A percentile compares a stretch with the other conserved stretches of the same genome.
phyloP scores from a whole-genome alignment of 805 yeast species.

The Candida ovalis region DNA sequence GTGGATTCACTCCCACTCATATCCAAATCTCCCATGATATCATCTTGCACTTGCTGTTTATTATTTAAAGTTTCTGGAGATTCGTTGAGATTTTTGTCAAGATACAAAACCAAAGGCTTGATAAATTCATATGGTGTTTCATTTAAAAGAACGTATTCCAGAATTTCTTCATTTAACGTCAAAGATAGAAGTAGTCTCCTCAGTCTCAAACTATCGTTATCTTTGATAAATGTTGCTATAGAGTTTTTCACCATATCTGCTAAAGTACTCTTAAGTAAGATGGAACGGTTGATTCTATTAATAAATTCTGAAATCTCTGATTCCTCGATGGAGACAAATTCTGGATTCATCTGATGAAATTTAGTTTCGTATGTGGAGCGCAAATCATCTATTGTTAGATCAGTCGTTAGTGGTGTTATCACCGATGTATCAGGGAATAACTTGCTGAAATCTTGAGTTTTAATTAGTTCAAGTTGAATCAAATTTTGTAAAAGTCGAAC shows the following conservation, averaged over 20 bases:
- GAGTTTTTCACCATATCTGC: conserved; percentile 34
- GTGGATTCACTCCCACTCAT: conserved; percentile 56
- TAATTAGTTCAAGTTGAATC: conserved; percentile 20
- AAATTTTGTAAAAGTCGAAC: conserved; percentile 16
- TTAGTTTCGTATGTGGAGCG: conserved; percentile 17
- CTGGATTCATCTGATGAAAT: conserved; percentile 40
- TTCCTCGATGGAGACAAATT: conserved; percentile 46
- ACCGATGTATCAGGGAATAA: conserved; percentile 5
- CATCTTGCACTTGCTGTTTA: conserved; percentile 13
- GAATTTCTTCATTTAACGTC: conserved; percentile 37
- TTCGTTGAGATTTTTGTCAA: conserved; percentile 40
- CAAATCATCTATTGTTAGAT: conserved; percentile 11
- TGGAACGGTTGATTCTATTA: conserved; percentile 40
- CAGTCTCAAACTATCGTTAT: conserved; percentile 40
- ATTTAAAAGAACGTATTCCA: conserved; percentile 43
- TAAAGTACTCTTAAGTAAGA: conserved; percentile 40
- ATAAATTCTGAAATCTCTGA: conserved; percentile 52
- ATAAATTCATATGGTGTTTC: conserved; percentile 41
- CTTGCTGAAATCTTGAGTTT: conserved; percentile 11
- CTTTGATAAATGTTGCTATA: conserved; percentile 34
- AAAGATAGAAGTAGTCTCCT: conserved; percentile 52
- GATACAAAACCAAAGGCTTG: conserved; percentile 43
- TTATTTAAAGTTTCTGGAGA: conserved; percentile 22
- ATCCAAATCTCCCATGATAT: conserved; percentile 24
- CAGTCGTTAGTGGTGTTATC: background rate